Evolutionary conservation across 2,329 filamentous ascomycete genomes (phyloP), one percentile per base, ranked within the genome.

Genomic region (Fusarium ambrosium): DNA sequence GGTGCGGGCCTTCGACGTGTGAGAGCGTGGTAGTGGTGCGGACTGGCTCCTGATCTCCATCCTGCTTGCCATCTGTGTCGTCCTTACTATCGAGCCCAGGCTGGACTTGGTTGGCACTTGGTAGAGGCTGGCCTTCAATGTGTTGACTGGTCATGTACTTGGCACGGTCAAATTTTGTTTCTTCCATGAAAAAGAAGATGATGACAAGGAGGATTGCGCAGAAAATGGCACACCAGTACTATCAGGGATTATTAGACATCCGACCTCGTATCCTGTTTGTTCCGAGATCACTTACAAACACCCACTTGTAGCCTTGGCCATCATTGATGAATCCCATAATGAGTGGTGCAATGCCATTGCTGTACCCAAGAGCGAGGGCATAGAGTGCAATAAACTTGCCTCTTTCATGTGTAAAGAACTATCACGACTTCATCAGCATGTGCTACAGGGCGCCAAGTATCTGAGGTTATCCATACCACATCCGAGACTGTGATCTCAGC

Each of bases 401-500:
- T 9, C 55, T 13, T 36, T 58, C 55, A 37, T 58, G 55, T 0
- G 55, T 58, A 37, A 39, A 58, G 55, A 58, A 58, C 55, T 58
- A 16, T 6, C 5, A 18, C 5, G 6, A 11, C 34, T 16, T 37
- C 5, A 58, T 18, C 3, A 58, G 14, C 13, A 36, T 22, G 13
- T 0, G 1, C 0, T 22, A 34, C 11, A 4, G 11, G 4, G 0
- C 4, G 3, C 8, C 20, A 7, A 2, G 16, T 10, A 45, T 18
- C 8, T 16, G 32, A 56, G 18, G 29, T 14, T n/a, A 56, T 18
- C 2, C 34, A 1, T 58, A 39, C 55, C 55, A 58, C 55, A 20
- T 66, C 63, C 6, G 55, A 60, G 3, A 66, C 39, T 10, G 63
- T 60, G 29, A 66, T 61, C 32, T 66, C 63, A 2, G 63, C 53